Evolutionary conservation across 1,139 yeast species (phyloP).

Genomic region (Hansenula sp.): DNA sequence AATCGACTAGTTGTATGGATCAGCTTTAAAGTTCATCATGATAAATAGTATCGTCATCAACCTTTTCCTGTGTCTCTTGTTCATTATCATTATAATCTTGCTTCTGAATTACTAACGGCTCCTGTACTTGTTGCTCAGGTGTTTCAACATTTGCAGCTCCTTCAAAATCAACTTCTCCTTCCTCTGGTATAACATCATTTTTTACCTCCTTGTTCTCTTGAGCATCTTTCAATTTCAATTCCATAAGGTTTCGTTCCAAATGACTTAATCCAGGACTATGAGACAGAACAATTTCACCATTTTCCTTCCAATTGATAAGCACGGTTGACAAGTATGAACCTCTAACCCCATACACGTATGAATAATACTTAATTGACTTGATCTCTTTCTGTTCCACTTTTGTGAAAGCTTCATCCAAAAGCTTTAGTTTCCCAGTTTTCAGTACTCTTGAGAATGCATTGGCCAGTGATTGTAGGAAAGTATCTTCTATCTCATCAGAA

Average conservation of each 20-base stretch:
- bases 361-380: neutral
- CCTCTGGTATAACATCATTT: neutral
- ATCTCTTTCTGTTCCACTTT: too few species aligned
- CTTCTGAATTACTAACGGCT: neutral
- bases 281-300: neutral
- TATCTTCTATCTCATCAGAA: neutral
- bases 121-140: too few species aligned
- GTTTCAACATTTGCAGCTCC: too few species aligned
- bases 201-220: neutral
- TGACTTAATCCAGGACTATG: neutral
- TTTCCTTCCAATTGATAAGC: neutral
- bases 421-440: neutral
- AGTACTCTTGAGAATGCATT: neutral
- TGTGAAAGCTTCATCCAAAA: too few species aligned
- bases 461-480: neutral
- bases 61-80: neutral
- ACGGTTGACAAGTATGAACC: slow-evolving; percentile 9
- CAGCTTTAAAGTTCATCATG: neutral
- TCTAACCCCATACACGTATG: slow-evolving; percentile 7
- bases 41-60: neutral
- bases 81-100: neutral
- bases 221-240: neutral
- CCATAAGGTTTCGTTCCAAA: neutral
- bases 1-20: too few species aligned
- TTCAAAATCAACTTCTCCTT: neutral